Base-by-base conservation (phyloP, 345 rosid species). In the Xanthoceras sorbifolium region DNA sequence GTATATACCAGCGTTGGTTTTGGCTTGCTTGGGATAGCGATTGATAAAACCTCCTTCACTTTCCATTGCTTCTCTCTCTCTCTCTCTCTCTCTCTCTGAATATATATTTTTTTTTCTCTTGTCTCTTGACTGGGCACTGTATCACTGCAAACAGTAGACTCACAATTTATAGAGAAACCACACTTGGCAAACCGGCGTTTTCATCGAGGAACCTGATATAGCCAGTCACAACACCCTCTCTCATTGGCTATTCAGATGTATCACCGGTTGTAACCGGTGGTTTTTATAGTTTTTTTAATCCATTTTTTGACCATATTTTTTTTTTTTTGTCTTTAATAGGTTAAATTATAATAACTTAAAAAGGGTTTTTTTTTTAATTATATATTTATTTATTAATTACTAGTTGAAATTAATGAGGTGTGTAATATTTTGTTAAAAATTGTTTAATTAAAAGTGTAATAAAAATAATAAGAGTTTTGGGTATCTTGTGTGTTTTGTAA, bases 11-110 rank as follows among this genome's bases (percentile, higher is more conserved):
- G 46, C 12, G n/a, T 14, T 57, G 36, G 75, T 36, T 57, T 50
- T 57, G 1, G 65, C 52, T 22, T 55, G 64, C 52, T 71, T 55
- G 74, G 52, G 74, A 71, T 55, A 36, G 32, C 14, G 31, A 22
- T 26, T 71, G 75, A 55, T n/a, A n/a, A n/a, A 36, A 14, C 65
- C 75, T 12, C 38, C 75, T 23, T 71, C 44, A 32, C 20, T 42
- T n/a, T 71, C 75, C 75, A 72, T 72, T 4, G 75, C 52, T 54
- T 48, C 4, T 3, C 32, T 25, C 5, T 38, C 17, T 20, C 17
- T 48, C 4, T 3, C 32, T 25, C 5, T 38, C 17, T 20, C 17
- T 9, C 42, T 10, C 26, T 71, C n/a, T 70, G 1, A 9, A 2
- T 23, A 26, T 28, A 4, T 9, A 3, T 26, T 25, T 4, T 15